Evolutionary conservation across 805 yeast species (phyloP).

Genomic region (Saturnispora saitoi): DNA sequence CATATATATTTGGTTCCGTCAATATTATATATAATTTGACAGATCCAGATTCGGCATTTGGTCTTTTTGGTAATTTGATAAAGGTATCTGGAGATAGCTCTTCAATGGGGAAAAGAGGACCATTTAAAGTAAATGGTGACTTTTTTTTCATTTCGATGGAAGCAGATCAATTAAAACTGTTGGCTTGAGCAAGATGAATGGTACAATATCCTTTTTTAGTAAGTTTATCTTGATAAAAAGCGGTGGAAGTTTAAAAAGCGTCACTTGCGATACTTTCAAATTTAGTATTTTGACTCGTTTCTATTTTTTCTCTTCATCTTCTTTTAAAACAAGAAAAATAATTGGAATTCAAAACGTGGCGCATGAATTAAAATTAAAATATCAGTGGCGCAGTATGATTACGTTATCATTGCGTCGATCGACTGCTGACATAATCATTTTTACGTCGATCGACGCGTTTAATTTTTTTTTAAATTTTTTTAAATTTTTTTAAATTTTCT

Average conservation of each 20-base stretch:
- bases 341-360: no score
- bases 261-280: no score
- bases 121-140: slow-evolving; percentile 10
- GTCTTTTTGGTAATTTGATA: slow-evolving; percentile 47
- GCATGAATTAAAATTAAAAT: no score
- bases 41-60: slow-evolving; percentile 53
- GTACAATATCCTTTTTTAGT: no score
- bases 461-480: background rate
- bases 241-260: no score
- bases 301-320: no score
- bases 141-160: background rate
- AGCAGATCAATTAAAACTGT: background rate
- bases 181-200: background rate
- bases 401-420: background rate
- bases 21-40: slow-evolving; percentile 64
- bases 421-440: no score
- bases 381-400: background rate
- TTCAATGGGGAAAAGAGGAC: slow-evolving; percentile 43
- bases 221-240: no score
- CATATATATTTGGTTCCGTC: slow-evolving; percentile 71
- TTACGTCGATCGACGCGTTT: background rate
- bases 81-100: slow-evolving; percentile 29
- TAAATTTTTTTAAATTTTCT: slow-evolving; percentile 1
- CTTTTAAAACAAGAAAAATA: no score
- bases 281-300: no score